Evolutionary conservation across 176 grass and related monocot genomes (phyloP), one percentile per base, ranked within the genome.

Genomic region (Cocos nucifera): DNA sequence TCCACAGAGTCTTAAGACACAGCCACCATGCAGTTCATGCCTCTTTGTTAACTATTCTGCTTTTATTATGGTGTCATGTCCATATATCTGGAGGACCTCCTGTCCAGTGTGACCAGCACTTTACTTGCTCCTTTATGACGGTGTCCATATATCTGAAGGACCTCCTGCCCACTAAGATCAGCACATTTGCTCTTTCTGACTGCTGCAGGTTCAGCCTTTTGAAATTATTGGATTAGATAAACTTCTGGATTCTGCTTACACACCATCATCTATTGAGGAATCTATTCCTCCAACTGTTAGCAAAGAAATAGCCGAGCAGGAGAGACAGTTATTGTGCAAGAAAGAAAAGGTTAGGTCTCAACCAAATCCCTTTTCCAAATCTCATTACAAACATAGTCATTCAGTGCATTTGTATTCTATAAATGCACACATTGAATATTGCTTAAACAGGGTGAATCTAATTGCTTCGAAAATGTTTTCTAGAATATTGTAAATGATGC

Each of bases 191-290:
- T 29, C 23, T 72, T 59, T 35, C 59, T n/a, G 78, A 63, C 66
- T 57, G 69, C 76, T 69, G 53, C 73, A 98, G 93, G 87, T 85
- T 65, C 79, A 78, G 15, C 82, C 78, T 80, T 73, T 73, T 61
- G 93, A 98, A 88, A 89, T 98, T 79, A 78, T 79, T 74, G 88
- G 84, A 63, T 61, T 92, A 62, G 84, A 98, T 54, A 85, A 57
- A 32, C 49, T 92, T 75, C 78, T 85, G 61, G 78, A 88, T 63
- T 65, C 65, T 61, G 55, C 64, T 63, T 73, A 63, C 12, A 29
- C 80, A 30, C 81, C 54, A 67, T 70, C 69, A 22, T 29, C 71
- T 50, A 71, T 55, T 54, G 78, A 78, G 58, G 87, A 78, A 27
- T 57, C 69, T 60, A 69, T 58, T 57, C 58, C 66, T 25, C 17